Conservation (phyloP, 805 yeast genomes). For the Kurtzmaniella cleridarum region DNA sequence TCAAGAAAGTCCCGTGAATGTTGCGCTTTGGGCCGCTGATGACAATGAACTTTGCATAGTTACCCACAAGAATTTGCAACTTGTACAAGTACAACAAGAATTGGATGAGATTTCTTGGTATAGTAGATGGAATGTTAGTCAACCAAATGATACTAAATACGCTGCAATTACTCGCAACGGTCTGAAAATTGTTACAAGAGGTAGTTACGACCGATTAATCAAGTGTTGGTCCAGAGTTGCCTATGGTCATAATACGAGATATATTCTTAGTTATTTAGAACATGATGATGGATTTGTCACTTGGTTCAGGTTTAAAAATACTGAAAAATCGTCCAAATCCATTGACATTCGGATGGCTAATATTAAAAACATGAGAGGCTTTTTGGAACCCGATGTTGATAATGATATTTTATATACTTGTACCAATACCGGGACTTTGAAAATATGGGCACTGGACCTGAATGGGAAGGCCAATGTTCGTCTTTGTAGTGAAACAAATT, state of each 20-base stretch:
- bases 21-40: conserved; percentile 49
- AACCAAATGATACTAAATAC: conserved; percentile 56
- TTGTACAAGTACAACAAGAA: conserved; percentile 49
- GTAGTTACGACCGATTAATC: conserved; percentile 58
- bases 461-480: conserved; percentile 36
- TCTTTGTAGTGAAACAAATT: conserved; percentile 14
- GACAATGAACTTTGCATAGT: conserved; percentile 60
- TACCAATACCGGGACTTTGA: conserved; percentile 51
- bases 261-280: conserved; percentile 64
- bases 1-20: conserved; percentile 27
- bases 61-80: conserved; percentile 41
- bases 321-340: conserved; percentile 5
- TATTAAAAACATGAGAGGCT: conserved; percentile 29
- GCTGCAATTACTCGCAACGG: conserved; percentile 65
- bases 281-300: conserved; percentile 51
- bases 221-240: conserved; percentile 76
- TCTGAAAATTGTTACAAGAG: conserved; percentile 45
- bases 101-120: conserved; percentile 35
- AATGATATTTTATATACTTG: conserved; percentile 53
- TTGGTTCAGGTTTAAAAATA: conserved; percentile 51
- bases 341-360: conserved; percentile 26
- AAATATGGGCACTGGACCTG: conserved; percentile 69
- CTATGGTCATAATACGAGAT: conserved; percentile 50
- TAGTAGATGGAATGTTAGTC: conserved; percentile 43
- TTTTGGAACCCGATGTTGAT: conserved; percentile 22